A percentile compares a stretch with the other conserved stretches of the same genome.
Evolutionary conservation across 2,329 filamentous ascomycete species (phyloP).

Genomic region (Cercospora nicotianae): DNA sequence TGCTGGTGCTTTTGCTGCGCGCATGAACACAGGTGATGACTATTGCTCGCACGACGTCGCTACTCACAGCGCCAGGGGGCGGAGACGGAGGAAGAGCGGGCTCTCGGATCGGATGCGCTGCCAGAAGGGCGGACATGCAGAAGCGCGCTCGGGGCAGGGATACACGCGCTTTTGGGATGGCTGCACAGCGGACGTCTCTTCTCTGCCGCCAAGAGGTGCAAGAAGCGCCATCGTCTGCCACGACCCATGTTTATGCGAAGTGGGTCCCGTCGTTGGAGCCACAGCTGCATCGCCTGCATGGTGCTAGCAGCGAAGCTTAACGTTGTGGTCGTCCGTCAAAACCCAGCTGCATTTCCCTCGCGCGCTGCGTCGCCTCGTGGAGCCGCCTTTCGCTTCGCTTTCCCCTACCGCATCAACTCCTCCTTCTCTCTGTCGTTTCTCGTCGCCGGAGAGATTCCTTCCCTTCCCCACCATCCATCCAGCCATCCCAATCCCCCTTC

Average conservation of each 20-base stretch:
- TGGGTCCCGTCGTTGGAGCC: background rate
- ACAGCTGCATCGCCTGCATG: background rate
- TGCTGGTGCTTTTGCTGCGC: background rate
- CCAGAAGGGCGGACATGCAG: background rate
- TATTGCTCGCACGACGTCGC: background rate
- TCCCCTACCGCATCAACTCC: background rate
- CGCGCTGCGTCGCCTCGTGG: background rate
- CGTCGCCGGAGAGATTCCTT: background rate
- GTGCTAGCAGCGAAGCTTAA: constrained; percentile 3
- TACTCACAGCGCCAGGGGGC: background rate
- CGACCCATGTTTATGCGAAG: background rate
- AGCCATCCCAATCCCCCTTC: background rate
- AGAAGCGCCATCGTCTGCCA: background rate
- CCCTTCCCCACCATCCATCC: background rate
- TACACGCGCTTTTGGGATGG: background rate
- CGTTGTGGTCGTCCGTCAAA: constrained; percentile 2
- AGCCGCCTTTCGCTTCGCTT: background rate
- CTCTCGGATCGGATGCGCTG: background rate
- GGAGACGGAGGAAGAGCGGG: background rate
- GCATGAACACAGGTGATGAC: no score
- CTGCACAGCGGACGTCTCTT: background rate
- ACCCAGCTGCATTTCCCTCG: background rate
- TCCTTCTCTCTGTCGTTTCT: background rate
- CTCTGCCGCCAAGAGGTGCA: background rate
- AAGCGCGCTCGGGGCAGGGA: background rate